phyloP scores from a whole-genome alignment of 1,284 basidiomycete species.

The Gymnopus androsaceus region DNA sequence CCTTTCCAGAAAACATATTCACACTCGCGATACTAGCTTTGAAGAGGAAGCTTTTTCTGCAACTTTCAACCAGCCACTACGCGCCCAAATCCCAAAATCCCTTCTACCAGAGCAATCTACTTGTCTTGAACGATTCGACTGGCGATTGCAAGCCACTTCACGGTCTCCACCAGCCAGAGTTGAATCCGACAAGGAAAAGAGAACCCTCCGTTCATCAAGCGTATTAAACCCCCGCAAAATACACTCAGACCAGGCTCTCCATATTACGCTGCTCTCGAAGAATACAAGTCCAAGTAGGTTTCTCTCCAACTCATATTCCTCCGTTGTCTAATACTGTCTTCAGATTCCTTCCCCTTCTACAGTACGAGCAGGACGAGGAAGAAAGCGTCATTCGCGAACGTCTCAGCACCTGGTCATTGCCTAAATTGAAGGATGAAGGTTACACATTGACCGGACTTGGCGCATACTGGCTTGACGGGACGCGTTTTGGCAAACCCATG shows the following conservation, averaged over 20 bases:
- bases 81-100: neutral
- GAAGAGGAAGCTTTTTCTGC: neutral
- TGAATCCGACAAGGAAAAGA: neutral
- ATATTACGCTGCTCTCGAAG: conserved; percentile 45
- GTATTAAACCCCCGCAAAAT: conserved; percentile 36
- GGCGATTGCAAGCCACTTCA: conserved; percentile 39
- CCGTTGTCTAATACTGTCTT: neutral
- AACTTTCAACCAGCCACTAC: neutral
- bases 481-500: conserved; percentile 59
- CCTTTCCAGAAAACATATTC: neutral
- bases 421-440: conserved; percentile 63
- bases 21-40: neutral
- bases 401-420: conserved; percentile 64
- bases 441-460: conserved; percentile 66
- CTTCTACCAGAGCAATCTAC: neutral
- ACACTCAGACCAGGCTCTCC: conserved; percentile 36
- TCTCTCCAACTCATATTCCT: neutral
- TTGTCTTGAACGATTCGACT: conserved; percentile 34
- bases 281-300: conserved; percentile 45
- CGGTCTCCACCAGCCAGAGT: conserved; percentile 18
- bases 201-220: conserved; percentile 28
- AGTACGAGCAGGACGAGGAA: conserved; percentile 65
- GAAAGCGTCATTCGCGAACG: conserved; percentile 60
- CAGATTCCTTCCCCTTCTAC: conserved; percentile 67
- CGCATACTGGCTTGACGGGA: conserved; percentile 66